Conservation (phyloP, 2,329 filamentous ascomycete genomes). For the Diplodia corticola region DNA sequence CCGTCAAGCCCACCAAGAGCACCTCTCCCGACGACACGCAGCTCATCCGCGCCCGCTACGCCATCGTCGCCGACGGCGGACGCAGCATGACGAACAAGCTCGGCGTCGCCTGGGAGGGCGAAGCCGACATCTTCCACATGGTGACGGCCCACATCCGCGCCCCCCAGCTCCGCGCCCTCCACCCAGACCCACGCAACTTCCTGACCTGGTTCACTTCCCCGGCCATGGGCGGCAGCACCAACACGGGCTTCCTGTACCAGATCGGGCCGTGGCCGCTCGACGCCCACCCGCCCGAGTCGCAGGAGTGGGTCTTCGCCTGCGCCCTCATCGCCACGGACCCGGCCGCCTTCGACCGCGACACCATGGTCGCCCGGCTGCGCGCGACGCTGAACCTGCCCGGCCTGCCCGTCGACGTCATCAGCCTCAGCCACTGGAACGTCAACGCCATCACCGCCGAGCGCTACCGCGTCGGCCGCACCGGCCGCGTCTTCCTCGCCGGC, state of each 20-base stretch:
- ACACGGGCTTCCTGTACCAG: slow-evolving; percentile 39
- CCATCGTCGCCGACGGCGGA: slow-evolving; percentile 39
- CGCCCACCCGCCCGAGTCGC: slow-evolving; percentile 24
- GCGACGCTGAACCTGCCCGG: slow-evolving; percentile 30
- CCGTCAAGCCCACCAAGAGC: slow-evolving; percentile 13
- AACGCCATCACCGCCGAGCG: slow-evolving; percentile 27
- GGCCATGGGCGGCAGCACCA: slow-evolving; percentile 35
- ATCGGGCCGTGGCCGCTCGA: slow-evolving; percentile 33
- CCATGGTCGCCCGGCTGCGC: slow-evolving; percentile 29
- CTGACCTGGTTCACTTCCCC: slow-evolving; percentile 42
- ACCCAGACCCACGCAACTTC: slow-evolving; percentile 35
- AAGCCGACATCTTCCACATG: slow-evolving; percentile 38
- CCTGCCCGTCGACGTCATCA: slow-evolving; percentile 34
- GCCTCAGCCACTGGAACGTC: slow-evolving; percentile 35
- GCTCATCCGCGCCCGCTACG: slow-evolving; percentile 30
- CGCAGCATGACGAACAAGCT: slow-evolving; percentile 33
- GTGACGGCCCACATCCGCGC: slow-evolving; percentile 37
- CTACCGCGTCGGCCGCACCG: slow-evolving; percentile 28
- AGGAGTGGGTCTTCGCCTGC: slow-evolving; percentile 39
- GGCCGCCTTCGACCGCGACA: slow-evolving; percentile 24
- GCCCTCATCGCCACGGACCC: slow-evolving; percentile 29
- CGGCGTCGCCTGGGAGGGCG: slow-evolving; percentile 34
- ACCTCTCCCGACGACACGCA: neutral
- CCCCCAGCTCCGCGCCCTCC: slow-evolving; percentile 28
- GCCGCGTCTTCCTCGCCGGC: slow-evolving; percentile 37